Evolutionary conservation across 345 rosid genomes (phyloP).

Genomic region (Ailanthus altissimus): DNA sequence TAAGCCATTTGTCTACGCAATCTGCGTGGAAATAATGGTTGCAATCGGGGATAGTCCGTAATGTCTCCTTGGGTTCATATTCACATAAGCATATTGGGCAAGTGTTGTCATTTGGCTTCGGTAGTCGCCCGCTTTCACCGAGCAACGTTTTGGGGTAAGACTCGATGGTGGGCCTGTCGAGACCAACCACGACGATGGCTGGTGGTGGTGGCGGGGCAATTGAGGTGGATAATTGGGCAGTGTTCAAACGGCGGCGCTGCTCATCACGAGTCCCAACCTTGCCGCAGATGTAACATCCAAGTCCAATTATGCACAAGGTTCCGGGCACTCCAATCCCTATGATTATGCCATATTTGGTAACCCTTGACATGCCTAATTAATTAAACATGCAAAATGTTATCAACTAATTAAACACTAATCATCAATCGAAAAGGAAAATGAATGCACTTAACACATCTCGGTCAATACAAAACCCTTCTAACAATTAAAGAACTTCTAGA

Average conservation of each 20-base stretch:
- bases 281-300: constrained; percentile 17
- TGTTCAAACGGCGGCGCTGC: neutral
- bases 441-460: no score
- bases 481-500: no score
- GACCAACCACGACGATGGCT: neutral
- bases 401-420: neutral
- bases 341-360: constrained; percentile 24
- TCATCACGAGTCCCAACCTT: neutral
- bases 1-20: constrained; percentile 67
- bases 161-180: constrained; percentile 20
- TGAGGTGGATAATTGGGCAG: constrained; percentile 1
- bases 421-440: no score
- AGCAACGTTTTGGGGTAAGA: constrained; percentile 33
- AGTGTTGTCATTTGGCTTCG: constrained; percentile 43
- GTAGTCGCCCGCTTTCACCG: constrained; percentile 55
- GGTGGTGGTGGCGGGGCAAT: neutral
- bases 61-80: constrained; percentile 50
- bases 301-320: constrained; percentile 17
- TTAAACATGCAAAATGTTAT: neutral
- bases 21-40: constrained; percentile 62
- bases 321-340: constrained; percentile 25
- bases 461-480: no score
- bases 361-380: constrained; percentile 24
- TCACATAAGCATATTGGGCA: constrained; percentile 62
- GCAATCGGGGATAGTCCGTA: constrained; percentile 58